Evolutionary conservation across 257 asterid genomes (phyloP), one percentile per base, ranked within the genome.

Genomic region (Solanum peruvianum): DNA sequence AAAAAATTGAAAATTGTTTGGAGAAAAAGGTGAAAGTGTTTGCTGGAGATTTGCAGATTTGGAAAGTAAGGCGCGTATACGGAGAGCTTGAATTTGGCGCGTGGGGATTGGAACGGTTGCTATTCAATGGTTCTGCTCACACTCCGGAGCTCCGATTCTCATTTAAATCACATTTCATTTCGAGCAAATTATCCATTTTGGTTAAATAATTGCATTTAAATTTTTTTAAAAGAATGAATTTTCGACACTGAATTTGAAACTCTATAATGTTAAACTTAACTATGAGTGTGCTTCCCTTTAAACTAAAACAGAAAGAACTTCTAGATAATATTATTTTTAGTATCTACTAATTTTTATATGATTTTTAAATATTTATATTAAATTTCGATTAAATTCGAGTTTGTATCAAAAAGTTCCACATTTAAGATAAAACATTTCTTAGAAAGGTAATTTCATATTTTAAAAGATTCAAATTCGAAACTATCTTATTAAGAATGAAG

Each of bases 401-500:
- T 52, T 52, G 1, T 52, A 52, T 52, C 0, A 0, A 0, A 52
- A 52, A 52, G 62, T 18, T 0, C 0, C 0, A 52, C 3, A 2
- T 52, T 16, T 0, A 1, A 2, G 10, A 0, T 52, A 52, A 52
- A 52, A 0, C 10, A 0, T 6, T 52, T 3, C 9, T 0, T 15
- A 49, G 3, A 49, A 16, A 49, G 11, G 0, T 3, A 3, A 5
- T 21, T 16, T 0, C 1, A 1, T 52, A 52, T 52, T 52, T 0
- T 2, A 1, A 1, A 52, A 1, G 62, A 18, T 0, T 52, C 62
- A 52, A 52, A 16, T 1, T 0, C 16, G 2, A 52, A 21, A 52
- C 1, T 31, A 8, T 49, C 23, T 15, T 0, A 49, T 6, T 15
- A 49, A 49, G 0, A 49, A 49, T 5, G 3, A 1, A 52, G 3